Evolutionary conservation across 192 early-diverging fungal species (phyloP).

Genomic region (Gryganskiella cystojenkinii): DNA sequence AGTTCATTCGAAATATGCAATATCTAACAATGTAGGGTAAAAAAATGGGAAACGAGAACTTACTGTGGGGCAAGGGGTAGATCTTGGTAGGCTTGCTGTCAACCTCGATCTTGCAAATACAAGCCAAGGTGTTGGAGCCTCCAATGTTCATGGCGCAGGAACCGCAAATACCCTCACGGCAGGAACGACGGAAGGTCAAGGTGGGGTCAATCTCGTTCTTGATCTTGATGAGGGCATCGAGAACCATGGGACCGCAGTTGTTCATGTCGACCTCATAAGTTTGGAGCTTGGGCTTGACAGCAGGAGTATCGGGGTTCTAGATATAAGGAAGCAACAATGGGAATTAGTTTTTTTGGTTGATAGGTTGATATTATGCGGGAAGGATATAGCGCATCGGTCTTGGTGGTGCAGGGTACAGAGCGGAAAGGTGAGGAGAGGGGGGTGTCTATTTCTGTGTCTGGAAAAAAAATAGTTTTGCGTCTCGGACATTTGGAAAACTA

Average conservation of each 20-base stretch:
- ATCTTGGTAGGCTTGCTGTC: slow-evolving; percentile 81
- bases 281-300: slow-evolving; percentile 89
- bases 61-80: slow-evolving; percentile 96
- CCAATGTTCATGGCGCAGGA: slow-evolving; percentile 99
- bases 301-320: slow-evolving; percentile 89
- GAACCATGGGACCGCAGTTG: slow-evolving; percentile 94
- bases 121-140: slow-evolving; percentile 95
- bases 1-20: background rate
- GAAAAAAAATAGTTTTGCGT: too few species aligned
- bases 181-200: slow-evolving; percentile 94
- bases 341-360: too few species aligned
- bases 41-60: slow-evolving; percentile 17
- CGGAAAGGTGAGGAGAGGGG: background rate
- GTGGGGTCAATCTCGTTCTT: slow-evolving; percentile 97
- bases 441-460: background rate
- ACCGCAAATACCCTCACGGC: slow-evolving; percentile 98
- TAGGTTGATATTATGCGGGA: too few species aligned
- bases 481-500: too few species aligned
- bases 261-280: slow-evolving; percentile 92
- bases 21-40: background rate
- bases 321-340: background rate
- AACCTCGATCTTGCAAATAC: slow-evolving; percentile 88
- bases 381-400: too few species aligned
- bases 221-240: slow-evolving; percentile 96
- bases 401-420: background rate